phyloP scores from a whole-genome alignment of 208 protist genomes.

The Lotmaria passim region DNA sequence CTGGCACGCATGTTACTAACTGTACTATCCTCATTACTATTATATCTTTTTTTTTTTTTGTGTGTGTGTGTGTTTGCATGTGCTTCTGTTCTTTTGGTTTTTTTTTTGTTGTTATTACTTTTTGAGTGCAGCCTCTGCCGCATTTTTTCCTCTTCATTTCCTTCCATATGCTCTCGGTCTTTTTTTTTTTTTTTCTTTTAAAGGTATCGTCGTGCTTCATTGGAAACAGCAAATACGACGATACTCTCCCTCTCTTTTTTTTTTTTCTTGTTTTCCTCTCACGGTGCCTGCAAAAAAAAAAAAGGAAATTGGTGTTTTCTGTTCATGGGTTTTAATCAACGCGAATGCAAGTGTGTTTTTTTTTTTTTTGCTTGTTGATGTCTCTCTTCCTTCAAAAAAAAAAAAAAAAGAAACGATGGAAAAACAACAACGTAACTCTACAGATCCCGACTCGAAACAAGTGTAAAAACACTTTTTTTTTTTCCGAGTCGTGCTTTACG shows the following conservation, averaged over 20 bases:
- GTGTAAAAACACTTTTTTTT: too few species aligned
- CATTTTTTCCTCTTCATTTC: background rate
- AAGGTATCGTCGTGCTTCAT: background rate
- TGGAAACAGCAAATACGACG: background rate
- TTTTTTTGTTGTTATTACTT: conserved; percentile 13
- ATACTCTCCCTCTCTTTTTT: background rate
- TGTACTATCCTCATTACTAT: conserved; percentile 2
- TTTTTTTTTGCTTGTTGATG: too few species aligned
- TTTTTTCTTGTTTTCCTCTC: background rate
- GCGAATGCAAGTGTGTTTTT: too few species aligned
- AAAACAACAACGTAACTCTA: too few species aligned
- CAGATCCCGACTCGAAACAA: too few species aligned
- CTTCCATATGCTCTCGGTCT: background rate
- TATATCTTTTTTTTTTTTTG: background rate
- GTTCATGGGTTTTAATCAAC: too few species aligned
- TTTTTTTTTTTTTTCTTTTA: background rate
- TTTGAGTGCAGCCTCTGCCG: background rate
- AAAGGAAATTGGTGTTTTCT: too few species aligned
- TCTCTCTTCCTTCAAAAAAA: too few species aligned
- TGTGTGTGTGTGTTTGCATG: conserved; percentile 12
- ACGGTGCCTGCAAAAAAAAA: too few species aligned
- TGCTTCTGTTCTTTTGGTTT: conserved; percentile 12
- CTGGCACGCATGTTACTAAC: background rate
- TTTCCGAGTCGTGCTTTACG: too few species aligned
- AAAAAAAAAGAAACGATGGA: too few species aligned